A percentile compares a stretch with the other conserved stretches of the same genome.
Evolutionary conservation across 2,329 filamentous ascomycete species (phyloP).

Genomic region (Colletotrichum eremochloae): DNA sequence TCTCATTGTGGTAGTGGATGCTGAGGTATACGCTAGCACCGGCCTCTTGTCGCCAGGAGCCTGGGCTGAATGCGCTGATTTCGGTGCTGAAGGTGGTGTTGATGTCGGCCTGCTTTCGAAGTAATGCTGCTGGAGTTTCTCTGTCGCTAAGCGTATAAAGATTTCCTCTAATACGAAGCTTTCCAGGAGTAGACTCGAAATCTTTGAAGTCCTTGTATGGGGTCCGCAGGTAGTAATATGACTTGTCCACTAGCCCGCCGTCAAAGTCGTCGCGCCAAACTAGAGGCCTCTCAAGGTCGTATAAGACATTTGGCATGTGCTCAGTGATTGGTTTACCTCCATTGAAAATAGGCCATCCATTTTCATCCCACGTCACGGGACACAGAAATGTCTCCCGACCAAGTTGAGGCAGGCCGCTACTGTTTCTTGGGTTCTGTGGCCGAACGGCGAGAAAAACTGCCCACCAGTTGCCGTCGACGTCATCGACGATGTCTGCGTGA

Average conservation of each 20-base stretch:
- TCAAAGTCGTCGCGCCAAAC: conserved; percentile 42
- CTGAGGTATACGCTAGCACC: conserved; percentile 40
- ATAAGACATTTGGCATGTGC: conserved; percentile 34
- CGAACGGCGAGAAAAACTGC: conserved; percentile 41
- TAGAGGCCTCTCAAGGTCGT: conserved; percentile 33
- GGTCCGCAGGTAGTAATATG: conserved; percentile 40
- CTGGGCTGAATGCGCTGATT: conserved; percentile 31
- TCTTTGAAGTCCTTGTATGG: conserved; percentile 42
- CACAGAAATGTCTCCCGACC: conserved; percentile 41
- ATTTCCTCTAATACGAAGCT: conserved; percentile 37
- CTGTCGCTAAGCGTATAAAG: conserved; percentile 39
- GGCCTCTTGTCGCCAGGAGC: conserved; percentile 35
- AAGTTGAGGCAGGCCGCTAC: conserved; percentile 34
- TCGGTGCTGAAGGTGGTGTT: conserved; percentile 42
- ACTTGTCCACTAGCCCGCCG: conserved; percentile 33
- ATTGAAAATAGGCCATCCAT: conserved; percentile 43
- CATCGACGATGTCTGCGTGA: conserved; percentile 40
- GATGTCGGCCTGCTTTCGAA: conserved; percentile 41
- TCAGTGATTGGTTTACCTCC: conserved; percentile 32
- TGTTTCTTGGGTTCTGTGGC: conserved; percentile 37
- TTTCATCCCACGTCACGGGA: conserved; percentile 37
- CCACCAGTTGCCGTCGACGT: conserved; percentile 39
- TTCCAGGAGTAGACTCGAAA: conserved; percentile 35
- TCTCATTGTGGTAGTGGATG: conserved; percentile 42
- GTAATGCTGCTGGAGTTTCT: conserved; percentile 38